These are phyloP conservation scores for Nicotiana paniculata DNA, from an alignment of 257 asterid genomes.

Conservation along the genomic window DNA sequence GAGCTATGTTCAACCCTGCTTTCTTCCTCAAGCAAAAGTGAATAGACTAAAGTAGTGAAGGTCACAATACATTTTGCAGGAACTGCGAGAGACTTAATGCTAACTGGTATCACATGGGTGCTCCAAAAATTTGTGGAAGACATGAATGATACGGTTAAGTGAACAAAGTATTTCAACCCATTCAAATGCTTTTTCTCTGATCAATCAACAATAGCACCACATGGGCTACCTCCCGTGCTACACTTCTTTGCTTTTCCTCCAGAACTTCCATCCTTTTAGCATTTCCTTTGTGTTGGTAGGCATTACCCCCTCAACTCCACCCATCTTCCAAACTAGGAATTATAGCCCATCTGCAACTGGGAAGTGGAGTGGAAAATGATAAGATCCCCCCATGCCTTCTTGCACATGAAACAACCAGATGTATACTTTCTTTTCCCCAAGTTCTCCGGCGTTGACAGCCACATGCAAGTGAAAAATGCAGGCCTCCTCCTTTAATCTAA, in stretches of 20 bases:
- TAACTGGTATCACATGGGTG: not conserved
- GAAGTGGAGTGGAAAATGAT: not conserved
- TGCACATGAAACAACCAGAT: not conserved
- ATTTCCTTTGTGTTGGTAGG: not conserved
- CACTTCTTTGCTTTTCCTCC: not conserved
- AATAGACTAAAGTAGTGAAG: not conserved
- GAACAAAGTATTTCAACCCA: not conserved
- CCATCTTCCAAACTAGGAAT: not conserved
- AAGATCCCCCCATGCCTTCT: not conserved
- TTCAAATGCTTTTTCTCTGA: not conserved
- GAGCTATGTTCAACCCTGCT: not conserved
- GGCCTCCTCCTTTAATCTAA: too few relatives aligned
- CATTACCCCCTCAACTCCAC: not conserved
- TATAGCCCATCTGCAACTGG: not conserved
- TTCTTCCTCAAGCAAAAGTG: not conserved
- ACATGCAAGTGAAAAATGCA: too few relatives aligned
- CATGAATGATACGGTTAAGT: not conserved
- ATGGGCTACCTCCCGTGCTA: not conserved
- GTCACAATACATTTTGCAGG: not conserved
- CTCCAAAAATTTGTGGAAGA: not conserved
- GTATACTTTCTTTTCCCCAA: not conserved
- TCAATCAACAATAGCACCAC: not conserved
- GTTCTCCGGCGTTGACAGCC: not conserved
- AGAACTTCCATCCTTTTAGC: not conserved
- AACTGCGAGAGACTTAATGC: not conserved